Conservation (phyloP, 257 asterid genomes). For the Knoxia roxburghii region DNA sequence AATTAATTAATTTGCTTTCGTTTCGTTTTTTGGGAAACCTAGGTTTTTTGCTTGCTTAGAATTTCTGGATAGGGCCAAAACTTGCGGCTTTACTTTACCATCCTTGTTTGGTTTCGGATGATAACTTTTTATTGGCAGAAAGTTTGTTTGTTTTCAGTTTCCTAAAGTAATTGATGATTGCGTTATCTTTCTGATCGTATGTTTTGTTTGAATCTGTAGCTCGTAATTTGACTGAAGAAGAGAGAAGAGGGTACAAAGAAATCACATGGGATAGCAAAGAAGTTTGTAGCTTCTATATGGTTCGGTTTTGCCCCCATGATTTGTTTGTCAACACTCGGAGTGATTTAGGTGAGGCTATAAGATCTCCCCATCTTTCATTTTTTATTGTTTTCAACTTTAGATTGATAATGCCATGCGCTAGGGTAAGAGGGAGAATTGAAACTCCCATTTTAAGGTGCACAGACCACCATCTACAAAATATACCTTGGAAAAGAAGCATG, state of each 20-base stretch:
- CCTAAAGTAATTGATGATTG: background rate
- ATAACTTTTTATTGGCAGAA: too few relatives aligned
- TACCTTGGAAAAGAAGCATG: background rate
- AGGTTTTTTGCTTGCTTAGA: background rate
- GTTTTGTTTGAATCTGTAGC: slow-evolving; percentile 37
- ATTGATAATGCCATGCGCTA: background rate
- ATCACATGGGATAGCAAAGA: slow-evolving; percentile 94
- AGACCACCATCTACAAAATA: too few relatives aligned
- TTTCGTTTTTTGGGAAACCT: background rate
- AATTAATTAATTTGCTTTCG: too few relatives aligned
- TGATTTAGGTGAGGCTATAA: slow-evolving; percentile 59
- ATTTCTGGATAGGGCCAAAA: background rate
- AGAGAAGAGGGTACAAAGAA: slow-evolving; percentile 81
- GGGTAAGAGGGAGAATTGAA: background rate
- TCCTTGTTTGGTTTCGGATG: background rate
- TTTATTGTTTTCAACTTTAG: background rate
- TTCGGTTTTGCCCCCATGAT: slow-evolving; percentile 97
- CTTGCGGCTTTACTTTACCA: background rate
- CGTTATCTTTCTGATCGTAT: background rate
- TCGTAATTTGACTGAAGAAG: slow-evolving; percentile 90
- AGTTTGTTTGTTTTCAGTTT: background rate
- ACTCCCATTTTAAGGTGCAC: background rate
- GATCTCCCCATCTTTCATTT: slow-evolving; percentile 5
- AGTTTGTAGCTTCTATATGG: slow-evolving; percentile 83
- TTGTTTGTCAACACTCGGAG: slow-evolving; percentile 91